Evolutionary conservation across 1,139 yeast species (phyloP).

Genomic region (Kodamaea anthophila): DNA sequence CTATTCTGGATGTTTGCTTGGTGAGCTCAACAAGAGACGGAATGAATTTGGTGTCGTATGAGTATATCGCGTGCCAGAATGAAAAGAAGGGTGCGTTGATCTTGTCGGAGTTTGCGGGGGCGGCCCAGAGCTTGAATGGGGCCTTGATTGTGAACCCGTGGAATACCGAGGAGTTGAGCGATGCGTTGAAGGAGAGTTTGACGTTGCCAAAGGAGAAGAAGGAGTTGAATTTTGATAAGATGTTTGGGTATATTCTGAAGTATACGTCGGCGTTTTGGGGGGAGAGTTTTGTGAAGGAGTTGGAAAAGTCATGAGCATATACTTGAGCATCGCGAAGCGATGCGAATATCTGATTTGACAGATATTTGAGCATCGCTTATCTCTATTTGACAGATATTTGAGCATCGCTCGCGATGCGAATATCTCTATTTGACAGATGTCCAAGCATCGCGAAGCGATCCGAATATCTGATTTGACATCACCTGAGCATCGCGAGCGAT

Average conservation of each 20-base stretch:
- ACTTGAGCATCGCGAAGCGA: background rate
- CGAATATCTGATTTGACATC: too few species aligned
- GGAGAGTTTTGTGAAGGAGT: slow-evolving; percentile 86
- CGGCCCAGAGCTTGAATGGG: slow-evolving; percentile 96
- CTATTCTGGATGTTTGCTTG: slow-evolving; percentile 82
- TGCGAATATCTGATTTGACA: background rate
- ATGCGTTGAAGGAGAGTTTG: slow-evolving; percentile 79
- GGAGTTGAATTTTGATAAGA: slow-evolving; percentile 68
- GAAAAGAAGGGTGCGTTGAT: slow-evolving; percentile 81
- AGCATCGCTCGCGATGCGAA: too few species aligned
- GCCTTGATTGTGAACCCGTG: slow-evolving; percentile 93
- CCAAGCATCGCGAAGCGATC: too few species aligned
- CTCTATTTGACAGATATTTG: too few species aligned
- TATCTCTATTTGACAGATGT: too few species aligned
- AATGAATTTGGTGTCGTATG: slow-evolving; percentile 94
- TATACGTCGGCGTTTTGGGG: slow-evolving; percentile 98
- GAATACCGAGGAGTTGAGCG: slow-evolving; percentile 92
- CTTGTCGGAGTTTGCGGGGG: slow-evolving; percentile 94
- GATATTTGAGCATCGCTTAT: too few species aligned
- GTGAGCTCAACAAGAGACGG: slow-evolving; percentile 97
- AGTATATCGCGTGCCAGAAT: slow-evolving; percentile 93
- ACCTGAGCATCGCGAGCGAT: too few species aligned
- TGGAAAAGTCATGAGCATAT: slow-evolving; percentile 47
- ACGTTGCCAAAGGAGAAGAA: slow-evolving; percentile 80
- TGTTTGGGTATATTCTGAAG: slow-evolving; percentile 82